Conservation (phyloP, 768 basidiomycete species). For the Ramaria rubella region DNA sequence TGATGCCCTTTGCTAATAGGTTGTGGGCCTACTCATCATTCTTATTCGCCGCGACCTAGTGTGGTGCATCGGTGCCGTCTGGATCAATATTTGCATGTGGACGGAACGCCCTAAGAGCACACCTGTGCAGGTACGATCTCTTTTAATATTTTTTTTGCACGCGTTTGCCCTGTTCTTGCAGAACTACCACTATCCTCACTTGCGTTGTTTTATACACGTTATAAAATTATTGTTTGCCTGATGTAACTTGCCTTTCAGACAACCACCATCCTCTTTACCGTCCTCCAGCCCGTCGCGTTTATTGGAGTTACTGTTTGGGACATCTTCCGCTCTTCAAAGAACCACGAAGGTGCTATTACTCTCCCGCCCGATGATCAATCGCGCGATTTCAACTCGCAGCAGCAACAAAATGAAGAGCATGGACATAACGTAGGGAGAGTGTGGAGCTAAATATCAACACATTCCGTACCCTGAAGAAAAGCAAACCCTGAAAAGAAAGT, state of each 20-base stretch:
- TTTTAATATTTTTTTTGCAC: not conserved
- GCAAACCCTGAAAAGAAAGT: not conserved
- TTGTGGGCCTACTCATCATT: slow-evolving; percentile 49
- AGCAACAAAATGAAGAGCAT: not conserved
- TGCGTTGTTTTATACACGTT: not conserved
- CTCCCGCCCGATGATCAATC: slow-evolving; percentile 34
- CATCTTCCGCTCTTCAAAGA: slow-evolving; percentile 21
- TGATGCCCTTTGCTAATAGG: not conserved
- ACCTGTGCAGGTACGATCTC: slow-evolving; percentile 51
- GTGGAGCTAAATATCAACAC: not conserved
- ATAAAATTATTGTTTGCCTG: not conserved
- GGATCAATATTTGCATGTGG: slow-evolving; percentile 68
- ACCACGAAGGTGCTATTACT: slow-evolving; percentile 32
- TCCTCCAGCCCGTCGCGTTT: slow-evolving; percentile 56
- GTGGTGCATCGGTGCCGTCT: slow-evolving; percentile 68
- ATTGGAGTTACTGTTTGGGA: slow-evolving; percentile 38
- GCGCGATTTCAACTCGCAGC: not conserved
- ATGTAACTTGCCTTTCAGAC: slow-evolving; percentile 37
- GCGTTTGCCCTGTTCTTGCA: not conserved
- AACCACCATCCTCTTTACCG: slow-evolving; percentile 56
- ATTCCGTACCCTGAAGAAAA: not conserved
- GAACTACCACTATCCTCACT: not conserved
- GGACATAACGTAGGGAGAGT: slow-evolving; percentile 5
- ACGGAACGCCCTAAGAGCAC: slow-evolving; percentile 51
- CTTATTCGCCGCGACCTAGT: slow-evolving; percentile 58